A percentile compares a stretch with the other conserved stretches of the same genome.
phyloP scores from a whole-genome alignment of 176 grass and related monocot species.

The Poa pratensis region DNA sequence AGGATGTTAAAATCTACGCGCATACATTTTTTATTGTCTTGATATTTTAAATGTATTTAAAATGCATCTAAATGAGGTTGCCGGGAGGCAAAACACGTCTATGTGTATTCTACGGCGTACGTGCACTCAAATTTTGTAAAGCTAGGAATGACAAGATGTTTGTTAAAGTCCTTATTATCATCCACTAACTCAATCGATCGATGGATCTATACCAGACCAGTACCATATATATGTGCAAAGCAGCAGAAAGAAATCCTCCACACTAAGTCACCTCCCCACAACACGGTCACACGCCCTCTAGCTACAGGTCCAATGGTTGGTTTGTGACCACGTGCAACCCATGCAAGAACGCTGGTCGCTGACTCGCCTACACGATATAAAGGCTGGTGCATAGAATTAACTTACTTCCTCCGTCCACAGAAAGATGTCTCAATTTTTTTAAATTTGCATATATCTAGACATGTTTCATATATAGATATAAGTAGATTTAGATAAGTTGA shows the following conservation, averaged over 20 bases:
- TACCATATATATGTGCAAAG: constrained; percentile 7
- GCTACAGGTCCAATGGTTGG: background rate
- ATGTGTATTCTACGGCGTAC: background rate
- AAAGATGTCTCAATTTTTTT: too few relatives aligned
- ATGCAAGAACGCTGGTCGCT: constrained; percentile 12
- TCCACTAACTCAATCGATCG: background rate
- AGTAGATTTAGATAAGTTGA: too few relatives aligned
- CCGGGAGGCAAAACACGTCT: background rate
- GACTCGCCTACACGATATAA: constrained; percentile 58
- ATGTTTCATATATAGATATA: too few relatives aligned
- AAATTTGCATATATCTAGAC: too few relatives aligned
- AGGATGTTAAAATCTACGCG: too few relatives aligned
- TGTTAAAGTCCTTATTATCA: constrained; percentile 15
- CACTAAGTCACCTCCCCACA: constrained; percentile 41
- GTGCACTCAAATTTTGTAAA: background rate
- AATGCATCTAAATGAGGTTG: too few relatives aligned
- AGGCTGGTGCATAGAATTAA: too few relatives aligned
- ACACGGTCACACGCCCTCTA: background rate
- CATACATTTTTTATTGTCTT: too few relatives aligned
- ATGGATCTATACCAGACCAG: background rate
- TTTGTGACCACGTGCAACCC: constrained; percentile 35
- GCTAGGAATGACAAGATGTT: constrained; percentile 35
- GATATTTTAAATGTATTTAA: too few relatives aligned
- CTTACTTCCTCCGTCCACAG: too few relatives aligned
- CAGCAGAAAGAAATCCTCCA: constrained; percentile 43